Evolutionary conservation across 768 basidiomycete genomes (phyloP).

Genomic region (Mycena albidolilacea): DNA sequence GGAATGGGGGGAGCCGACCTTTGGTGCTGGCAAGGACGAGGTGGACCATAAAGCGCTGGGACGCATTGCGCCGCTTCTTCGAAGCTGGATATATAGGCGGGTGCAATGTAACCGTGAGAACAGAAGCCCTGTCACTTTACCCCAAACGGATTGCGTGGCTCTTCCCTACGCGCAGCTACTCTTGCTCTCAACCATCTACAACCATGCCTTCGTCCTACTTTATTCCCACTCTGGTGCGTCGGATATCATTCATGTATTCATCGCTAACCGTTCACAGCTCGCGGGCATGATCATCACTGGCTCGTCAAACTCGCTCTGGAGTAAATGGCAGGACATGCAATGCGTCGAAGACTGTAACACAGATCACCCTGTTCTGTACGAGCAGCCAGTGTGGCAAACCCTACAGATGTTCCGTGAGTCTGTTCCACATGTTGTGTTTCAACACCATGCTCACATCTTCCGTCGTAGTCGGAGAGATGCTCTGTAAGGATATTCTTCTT

Average conservation of each 20-base stretch:
- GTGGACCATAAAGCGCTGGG: conserved; percentile 69
- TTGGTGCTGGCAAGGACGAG: conserved; percentile 76
- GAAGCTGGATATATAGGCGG: too few relatives aligned
- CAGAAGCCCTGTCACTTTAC: background rate
- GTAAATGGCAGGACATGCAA: conserved; percentile 98
- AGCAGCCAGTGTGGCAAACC: conserved; percentile 96
- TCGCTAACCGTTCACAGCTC: too few relatives aligned
- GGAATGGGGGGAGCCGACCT: conserved; percentile 49
- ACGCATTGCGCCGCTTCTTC: background rate
- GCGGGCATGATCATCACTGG: conserved; percentile 64
- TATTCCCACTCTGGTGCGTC: conserved; percentile 86
- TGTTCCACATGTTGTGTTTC: conserved; percentile 32
- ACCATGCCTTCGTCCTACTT: conserved; percentile 77
- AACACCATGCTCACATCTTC: conserved; percentile 46
- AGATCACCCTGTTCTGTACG: conserved; percentile 78
- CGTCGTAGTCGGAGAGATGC: conserved; percentile 90
- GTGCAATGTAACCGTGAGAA: background rate
- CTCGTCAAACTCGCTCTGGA: conserved; percentile 85
- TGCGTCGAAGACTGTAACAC: conserved; percentile 96
- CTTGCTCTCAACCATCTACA: conserved; percentile 37
- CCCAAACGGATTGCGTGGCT: background rate
- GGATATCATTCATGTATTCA: conserved; percentile 58
- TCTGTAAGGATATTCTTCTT: conserved; percentile 71
- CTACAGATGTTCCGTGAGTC: conserved; percentile 90
- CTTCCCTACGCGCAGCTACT: background rate